Base-by-base conservation (phyloP, 2,329 filamentous ascomycete species). In the Ceratocystis eucalypticola region DNA sequence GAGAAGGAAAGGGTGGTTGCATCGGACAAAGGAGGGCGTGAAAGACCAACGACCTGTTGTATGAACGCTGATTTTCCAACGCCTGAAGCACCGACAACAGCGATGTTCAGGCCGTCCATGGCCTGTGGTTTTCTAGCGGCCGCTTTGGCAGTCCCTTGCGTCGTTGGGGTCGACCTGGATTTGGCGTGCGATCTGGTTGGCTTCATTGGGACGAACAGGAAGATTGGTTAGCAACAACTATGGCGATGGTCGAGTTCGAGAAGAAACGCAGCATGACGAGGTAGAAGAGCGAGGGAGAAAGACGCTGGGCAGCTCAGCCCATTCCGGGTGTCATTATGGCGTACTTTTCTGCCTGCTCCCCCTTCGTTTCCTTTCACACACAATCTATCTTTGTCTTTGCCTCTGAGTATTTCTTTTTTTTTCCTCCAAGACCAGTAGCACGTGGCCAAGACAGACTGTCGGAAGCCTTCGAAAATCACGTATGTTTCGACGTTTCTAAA, bases 61-160 rank as follows among this genome's bases (percentile, higher is more conserved):
- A 88, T 83, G 71, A 88, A 86, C 61, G 84, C 81, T 63, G 84
- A 87, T 74, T 88, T 88, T 70, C 86, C 86, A 61, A 86, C 85
- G 68, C 84, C 84, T 70, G 80, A 78, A 73, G 84, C 81, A 71
- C 86, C 86, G 73, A 88, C 84, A 68, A 88, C 79, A 71, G 84
- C 84, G 70, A 88, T 84, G 72, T 84, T 86, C 72, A 85, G 80
- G 70, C 79, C 77, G 69, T 84, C 82, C 83, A 85, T 85, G 37
- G 46, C 28, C 22, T 20, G 53, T 59, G 3, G 25, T 7, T 20
- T 30, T 33, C 5, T 12, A n/a, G 12, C 17, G 53, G 53, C 25
- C 10, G 53, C 3, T 33, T 59, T 59, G 3, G 12, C 12, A n/a
- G 53, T 25, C 20, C 8, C 25, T 30, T 33, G 28, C 6, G 53